Base-by-base conservation (phyloP, 306 rosid genomes). In the Hylodesmum podocarpum region DNA sequence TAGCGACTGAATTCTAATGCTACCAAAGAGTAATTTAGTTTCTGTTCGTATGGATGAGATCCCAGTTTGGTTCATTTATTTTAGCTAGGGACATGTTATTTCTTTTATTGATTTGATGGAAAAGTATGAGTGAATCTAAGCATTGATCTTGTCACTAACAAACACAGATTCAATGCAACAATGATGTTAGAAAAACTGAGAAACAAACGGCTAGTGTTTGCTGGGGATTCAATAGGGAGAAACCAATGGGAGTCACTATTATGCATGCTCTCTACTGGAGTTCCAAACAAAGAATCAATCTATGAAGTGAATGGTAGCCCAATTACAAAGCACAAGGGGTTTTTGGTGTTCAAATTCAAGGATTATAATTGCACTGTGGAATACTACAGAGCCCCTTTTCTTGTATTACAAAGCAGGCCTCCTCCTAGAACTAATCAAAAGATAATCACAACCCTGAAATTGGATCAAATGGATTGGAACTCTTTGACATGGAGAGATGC, bases 161-260 rank as follows among this genome's bases (percentile, higher is more conserved):
- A 27, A 63, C 59, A 34, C 87, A 94, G 98, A 76, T 94, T 94
- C 77, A 85, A 91, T 81, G 97, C 98, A 33, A 87, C 80, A 51
- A 41, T 74, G 78, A 89, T 91, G 94, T 65, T 94, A 82, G 97
- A 91, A 72, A 94, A 87, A 40, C 76, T 94, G 54, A 66, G 87
- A 19, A 83, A 85, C 86, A 94, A 91, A 68, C 84, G 97, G 5
- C 76, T 91, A 33, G 98, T 87, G 29, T 94, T 94, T 66, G 92
- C 84, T 46, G 98, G 98, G 3, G 98, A 91, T 70, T 94, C 98
- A 25, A 94, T 94, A 9, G 98, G 98, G 50, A 85, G 98, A 85
- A 94, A 94, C 77, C 98, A 94, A 84, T 94, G 98, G 98, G 98
- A 94, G 66, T 94, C 98, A 36, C 83, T 94, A 72, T 77, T 94